A percentile compares a stretch with the other conserved stretches of the same genome.
These are phyloP conservation scores for Salvia sclarea DNA, from an alignment of 305 asterid genomes.

Conservation along the genomic window DNA sequence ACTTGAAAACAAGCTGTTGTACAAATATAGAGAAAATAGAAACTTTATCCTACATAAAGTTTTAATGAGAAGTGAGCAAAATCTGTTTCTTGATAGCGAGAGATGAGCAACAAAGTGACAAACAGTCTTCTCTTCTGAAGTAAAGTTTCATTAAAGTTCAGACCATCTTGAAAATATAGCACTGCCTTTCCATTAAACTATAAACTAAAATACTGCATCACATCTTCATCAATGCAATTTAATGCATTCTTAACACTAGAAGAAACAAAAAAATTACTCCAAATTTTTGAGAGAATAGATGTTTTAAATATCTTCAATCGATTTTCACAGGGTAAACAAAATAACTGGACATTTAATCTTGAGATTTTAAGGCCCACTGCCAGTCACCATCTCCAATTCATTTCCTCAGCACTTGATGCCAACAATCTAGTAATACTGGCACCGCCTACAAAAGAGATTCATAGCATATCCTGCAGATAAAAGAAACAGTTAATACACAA, in stretches of 20 bases:
- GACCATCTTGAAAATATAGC: background rate
- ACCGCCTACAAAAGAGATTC: conserved; percentile 11
- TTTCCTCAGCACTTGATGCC: conserved; percentile 22
- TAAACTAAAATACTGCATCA: background rate
- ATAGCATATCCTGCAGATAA: conserved; percentile 33
- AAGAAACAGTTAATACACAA: background rate
- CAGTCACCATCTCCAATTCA: conserved; percentile 34
- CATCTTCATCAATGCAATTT: conserved; percentile 13
- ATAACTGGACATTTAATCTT: conserved; percentile 21
- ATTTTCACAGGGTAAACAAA: conserved; percentile 24
- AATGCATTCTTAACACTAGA: background rate
- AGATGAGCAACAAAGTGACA: background rate
- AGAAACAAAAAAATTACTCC: background rate
- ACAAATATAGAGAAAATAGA: too few relatives aligned
- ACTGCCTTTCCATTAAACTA: background rate
- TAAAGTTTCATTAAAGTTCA: too few relatives aligned
- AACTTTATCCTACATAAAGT: too few relatives aligned
- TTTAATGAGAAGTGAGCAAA: background rate
- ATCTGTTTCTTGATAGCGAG: background rate
- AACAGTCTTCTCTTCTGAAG: too few relatives aligned
- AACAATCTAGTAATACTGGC: conserved; percentile 26
- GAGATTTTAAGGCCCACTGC: conserved; percentile 31
- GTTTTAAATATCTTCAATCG: conserved; percentile 20
- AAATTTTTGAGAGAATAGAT: conserved; percentile 18
- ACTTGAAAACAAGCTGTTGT: background rate